These are phyloP conservation scores for Diaporthe nobilis DNA, from an alignment of 2,329 filamentous ascomycete species.

Conservation along the genomic window DNA sequence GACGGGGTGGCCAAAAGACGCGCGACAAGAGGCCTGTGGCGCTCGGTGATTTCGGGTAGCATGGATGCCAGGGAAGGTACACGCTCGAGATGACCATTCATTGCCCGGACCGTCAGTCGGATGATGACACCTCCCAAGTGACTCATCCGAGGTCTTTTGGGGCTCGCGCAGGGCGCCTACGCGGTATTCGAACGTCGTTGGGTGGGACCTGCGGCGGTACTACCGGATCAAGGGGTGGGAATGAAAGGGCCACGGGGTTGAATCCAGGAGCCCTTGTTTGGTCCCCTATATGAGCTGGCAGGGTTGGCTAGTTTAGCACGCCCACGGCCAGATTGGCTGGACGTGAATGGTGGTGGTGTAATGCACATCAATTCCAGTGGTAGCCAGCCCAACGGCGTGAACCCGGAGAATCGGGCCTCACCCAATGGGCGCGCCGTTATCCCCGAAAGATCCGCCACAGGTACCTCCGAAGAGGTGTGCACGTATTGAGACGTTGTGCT, in stretches of 20 bases:
- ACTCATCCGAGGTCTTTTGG: slow-evolving; percentile 6
- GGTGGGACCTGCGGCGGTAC: background rate
- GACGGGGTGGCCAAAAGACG: slow-evolving; percentile 29
- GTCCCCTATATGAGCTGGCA: slow-evolving; percentile 18
- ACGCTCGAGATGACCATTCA: background rate
- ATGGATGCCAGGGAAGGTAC: background rate
- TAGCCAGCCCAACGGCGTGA: slow-evolving; percentile 15
- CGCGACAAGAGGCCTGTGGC: slow-evolving; percentile 19
- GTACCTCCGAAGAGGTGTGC: slow-evolving; percentile 22
- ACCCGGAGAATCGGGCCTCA: background rate
- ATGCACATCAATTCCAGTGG: slow-evolving; percentile 26
- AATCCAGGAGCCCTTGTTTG: background rate
- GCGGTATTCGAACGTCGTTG: background rate
- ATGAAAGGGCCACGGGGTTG: slow-evolving; percentile 18
- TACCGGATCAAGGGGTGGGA: background rate
- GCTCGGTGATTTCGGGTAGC: slow-evolving; percentile 1
- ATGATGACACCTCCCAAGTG: background rate
- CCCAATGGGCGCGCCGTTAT: background rate
- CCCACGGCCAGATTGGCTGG: slow-evolving; percentile 3
- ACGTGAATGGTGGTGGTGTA: slow-evolving; percentile 17
- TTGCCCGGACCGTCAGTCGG: background rate
- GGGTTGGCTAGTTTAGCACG: slow-evolving; percentile 6
- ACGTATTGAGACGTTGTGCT: background rate
- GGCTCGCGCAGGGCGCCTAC: background rate
- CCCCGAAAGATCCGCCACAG: background rate